A percentile compares a stretch with the other conserved stretches of the same genome.
Conservation (phyloP, 257 asterid genomes). For the Scutellaria minor region DNA sequence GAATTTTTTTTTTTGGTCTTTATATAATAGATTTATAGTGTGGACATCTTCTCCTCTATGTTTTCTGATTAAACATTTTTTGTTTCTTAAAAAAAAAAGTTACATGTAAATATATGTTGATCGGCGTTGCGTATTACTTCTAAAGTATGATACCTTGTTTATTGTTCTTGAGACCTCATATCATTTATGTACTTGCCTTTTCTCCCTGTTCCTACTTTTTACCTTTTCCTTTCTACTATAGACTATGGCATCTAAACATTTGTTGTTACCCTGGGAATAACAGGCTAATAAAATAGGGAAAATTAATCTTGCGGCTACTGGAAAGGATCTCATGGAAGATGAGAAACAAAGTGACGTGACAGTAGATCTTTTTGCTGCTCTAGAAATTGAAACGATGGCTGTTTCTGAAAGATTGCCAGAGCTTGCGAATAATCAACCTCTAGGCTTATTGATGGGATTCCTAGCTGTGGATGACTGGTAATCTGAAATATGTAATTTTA, state of each 20-base stretch:
- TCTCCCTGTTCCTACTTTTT: not conserved
- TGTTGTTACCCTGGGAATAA: constrained; percentile 33
- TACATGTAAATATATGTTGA: not conserved
- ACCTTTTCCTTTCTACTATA: not conserved
- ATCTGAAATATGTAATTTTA: constrained; percentile 32
- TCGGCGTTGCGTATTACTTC: constrained; percentile 10
- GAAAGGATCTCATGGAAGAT: constrained; percentile 99
- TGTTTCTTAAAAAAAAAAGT: too few relatives aligned
- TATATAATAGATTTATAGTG: not conserved
- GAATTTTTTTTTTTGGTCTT: not conserved
- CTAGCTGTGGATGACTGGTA: constrained; percentile 98
- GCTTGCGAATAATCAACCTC: constrained; percentile 81
- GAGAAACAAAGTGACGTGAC: constrained; percentile 97
- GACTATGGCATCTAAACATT: constrained; percentile 23
- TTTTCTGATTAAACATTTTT: too few relatives aligned
- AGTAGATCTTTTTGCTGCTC: constrained; percentile 90
- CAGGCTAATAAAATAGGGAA: constrained; percentile 97
- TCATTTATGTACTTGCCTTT: constrained; percentile 10
- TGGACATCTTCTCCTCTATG: not conserved
- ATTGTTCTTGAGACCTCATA: constrained; percentile 14
- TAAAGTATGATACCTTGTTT: constrained; percentile 21
- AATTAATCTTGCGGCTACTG: constrained; percentile 99
- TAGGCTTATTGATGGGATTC: constrained; percentile 92
- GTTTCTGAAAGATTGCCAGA: constrained; percentile 77
- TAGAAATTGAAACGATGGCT: constrained; percentile 79